Base-by-base conservation (phyloP, 805 yeast genomes). In the Myxozyma mucilagina region DNA sequence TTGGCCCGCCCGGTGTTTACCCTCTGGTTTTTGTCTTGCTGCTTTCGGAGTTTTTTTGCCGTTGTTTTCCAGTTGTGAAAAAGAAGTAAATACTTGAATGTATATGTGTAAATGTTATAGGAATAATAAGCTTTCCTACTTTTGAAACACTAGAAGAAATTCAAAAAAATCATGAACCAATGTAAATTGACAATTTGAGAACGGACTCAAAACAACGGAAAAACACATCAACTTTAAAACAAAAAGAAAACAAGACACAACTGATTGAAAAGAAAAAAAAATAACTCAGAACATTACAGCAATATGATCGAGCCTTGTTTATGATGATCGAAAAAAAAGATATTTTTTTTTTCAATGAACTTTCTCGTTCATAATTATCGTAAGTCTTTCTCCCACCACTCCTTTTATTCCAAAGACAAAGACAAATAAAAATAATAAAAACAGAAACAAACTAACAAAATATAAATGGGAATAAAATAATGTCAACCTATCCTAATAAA, bases 341-440 rank as follows among this genome's bases (percentile, higher is more conserved):
- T 3, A 24, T 2, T 24, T 24, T 24, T 24, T 24, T 24, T 24
- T 24, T 24, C 29, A 24, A 24, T 24, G 29, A 24, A 24, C 29
- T 24, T 24, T 24, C 29, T 4, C 29, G 29, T 24, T 24, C 29
- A 24, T 24, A 24, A 24, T 24, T 24, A 24, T 24, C 29, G 29
- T 3, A 24, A 24, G 29, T 24, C 29, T 24, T 24, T 24, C 29
- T 24, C 29, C n/a, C 57, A 24, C 16, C 41, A 49, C n/a, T 43
- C 24, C 57, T 14, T 35, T 24, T 43, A 29, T 20, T 35, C 59
- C 38, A 55, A 32, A 31, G 47, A 47, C 29, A 24, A 35, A 50
- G 16, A 39, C 42, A 31, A 13, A 41, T 9, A 18, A 9, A 5
- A 24, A 47, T 5, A 31, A 14, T 6, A 14, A 31, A 47, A 47